Evolutionary conservation across 106 monocot species (phyloP), one percentile per base, ranked within the genome.

Genomic region (Dendrobium officinale): DNA sequence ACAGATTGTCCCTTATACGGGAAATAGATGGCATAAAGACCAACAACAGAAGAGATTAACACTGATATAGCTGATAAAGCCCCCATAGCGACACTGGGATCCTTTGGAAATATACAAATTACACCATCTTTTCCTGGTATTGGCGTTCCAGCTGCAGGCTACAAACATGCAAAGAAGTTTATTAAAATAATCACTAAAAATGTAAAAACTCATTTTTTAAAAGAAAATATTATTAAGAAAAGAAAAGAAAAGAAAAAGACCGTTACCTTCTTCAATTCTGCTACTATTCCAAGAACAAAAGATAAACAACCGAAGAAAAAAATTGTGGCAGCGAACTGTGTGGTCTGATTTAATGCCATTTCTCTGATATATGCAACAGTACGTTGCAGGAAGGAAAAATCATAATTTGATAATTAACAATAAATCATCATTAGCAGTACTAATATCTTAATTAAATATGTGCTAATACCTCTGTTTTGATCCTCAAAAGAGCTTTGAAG

Each of bases 41-140:
- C 96, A 24, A 86, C 18, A 2, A 73, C 16, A 3, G 85, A 66
- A 59, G 90, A 55, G 19, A 90, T 74, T 15, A 90, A 67, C 20
- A 96, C 88, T 29, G 90, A n/a, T 1, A 90, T 77, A 15, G 86
- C 42, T 19, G 93, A 87, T 40, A 96, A 75, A 56, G 49, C 75
- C 56, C 96, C 96, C 48, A 93, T 51, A 47, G 85, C 83, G 79
- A 96, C 77, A 13, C 85, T 89, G 40, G 92, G 88, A 79, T 96
- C 96, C 41, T 31, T 86, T 31, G 96, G 96, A 79, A 79, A 96
- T 78, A 87, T 88, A 89, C 96, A 96, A 72, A 88, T 89, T 37
- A 89, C 80, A 20, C 90, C 87, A 72, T 79, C 96, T 81, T 90
- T 87, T 67, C 85, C 85, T 64, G 75, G 66, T 42, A 96, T 87